Percentiles rank a stretch among this genome's conserved stretches.
Evolutionary conservation across 345 rosid genomes (phyloP).

Genomic region (Eucalyptus globulus): DNA sequence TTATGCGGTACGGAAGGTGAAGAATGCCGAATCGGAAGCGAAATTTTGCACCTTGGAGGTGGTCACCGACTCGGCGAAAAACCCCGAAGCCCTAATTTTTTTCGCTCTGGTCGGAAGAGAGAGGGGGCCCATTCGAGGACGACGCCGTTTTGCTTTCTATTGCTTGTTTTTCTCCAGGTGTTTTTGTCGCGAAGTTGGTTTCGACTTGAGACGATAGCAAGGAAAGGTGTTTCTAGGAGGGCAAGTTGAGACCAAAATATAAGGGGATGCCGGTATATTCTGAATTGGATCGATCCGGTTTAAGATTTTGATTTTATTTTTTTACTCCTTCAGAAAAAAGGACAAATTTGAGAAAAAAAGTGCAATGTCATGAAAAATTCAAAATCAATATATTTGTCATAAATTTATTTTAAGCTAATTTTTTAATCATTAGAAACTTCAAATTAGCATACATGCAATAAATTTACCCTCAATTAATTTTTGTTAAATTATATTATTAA

Average conservation of each 20-base stretch:
- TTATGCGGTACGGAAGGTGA: not conserved
- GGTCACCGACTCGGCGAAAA: slow-evolving; percentile 23
- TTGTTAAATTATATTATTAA: fast-evolving
- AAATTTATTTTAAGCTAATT: too few relatives aligned
- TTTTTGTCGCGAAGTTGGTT: not conserved
- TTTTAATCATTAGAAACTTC: fast-evolving
- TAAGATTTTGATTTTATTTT: too few relatives aligned
- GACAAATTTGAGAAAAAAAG: too few relatives aligned
- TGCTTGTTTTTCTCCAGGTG: not conserved
- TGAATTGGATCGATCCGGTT: not conserved
- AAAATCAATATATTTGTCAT: fast-evolving
- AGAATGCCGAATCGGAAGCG: not conserved
- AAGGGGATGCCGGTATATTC: not conserved
- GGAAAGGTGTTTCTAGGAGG: fast-evolving
- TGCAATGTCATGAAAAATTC: too few relatives aligned
- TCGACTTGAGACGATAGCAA: not conserved
- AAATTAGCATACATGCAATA: fast-evolving
- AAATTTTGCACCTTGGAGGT: slow-evolving; percentile 41
- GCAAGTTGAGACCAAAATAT: not conserved
- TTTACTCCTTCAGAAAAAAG: too few relatives aligned
- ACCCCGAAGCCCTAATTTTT: slow-evolving; percentile 52
- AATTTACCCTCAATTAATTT: fast-evolving
- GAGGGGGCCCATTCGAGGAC: not conserved
- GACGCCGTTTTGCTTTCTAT: not conserved
- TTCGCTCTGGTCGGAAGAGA: slow-evolving; percentile 11